Percentiles rank a stretch among this genome's conserved stretches.
Evolutionary conservation across 768 basidiomycete species (phyloP).

Genomic region (Xanthoconium stramineum): DNA sequence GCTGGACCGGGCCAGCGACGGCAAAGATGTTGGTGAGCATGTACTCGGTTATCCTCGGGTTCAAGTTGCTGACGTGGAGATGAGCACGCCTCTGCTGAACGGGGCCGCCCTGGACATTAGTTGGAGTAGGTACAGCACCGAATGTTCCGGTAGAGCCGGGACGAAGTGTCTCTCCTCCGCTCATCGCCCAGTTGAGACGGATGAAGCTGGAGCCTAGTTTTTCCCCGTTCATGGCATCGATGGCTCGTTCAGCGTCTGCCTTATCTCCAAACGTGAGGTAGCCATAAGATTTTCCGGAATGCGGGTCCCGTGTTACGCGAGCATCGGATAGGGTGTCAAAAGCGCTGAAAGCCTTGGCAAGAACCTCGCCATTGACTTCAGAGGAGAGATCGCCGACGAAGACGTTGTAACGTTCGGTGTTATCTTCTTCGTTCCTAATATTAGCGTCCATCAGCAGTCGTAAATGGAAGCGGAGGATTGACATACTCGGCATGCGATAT

Average conservation of each 20-base stretch:
- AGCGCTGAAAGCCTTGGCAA: constrained; percentile 94
- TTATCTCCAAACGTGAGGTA: constrained; percentile 99
- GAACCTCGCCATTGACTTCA: constrained; percentile 96
- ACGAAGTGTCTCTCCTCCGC: constrained; percentile 50
- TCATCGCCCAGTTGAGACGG: constrained; percentile 99
- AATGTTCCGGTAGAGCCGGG: constrained; percentile 43
- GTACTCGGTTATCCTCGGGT: constrained; percentile 96
- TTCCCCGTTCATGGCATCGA: constrained; percentile 99
- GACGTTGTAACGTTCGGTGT: constrained; percentile 94
- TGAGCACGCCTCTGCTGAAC: constrained; percentile 78
- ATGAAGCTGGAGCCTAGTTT: constrained; percentile 98
- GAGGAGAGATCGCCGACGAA: constrained; percentile 99
- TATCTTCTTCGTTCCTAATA: constrained; percentile 85
- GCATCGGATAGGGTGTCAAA: constrained; percentile 97
- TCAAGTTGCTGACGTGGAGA: constrained; percentile 97
- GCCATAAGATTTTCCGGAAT: constrained; percentile 97
- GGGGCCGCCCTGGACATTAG: constrained; percentile 80
- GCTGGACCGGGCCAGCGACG: constrained; percentile 94
- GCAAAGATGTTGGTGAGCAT: constrained; percentile 98
- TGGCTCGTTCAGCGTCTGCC: constrained; percentile 98
- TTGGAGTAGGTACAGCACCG: constrained; percentile 77
- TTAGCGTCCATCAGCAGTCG: too few species aligned
- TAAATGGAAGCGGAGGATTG: too few species aligned
- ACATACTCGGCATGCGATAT: too few species aligned
- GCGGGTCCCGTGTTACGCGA: constrained; percentile 99